phyloP scores from a whole-genome alignment of 78 protist species.

The Pigoraptor vietnamica region DNA sequence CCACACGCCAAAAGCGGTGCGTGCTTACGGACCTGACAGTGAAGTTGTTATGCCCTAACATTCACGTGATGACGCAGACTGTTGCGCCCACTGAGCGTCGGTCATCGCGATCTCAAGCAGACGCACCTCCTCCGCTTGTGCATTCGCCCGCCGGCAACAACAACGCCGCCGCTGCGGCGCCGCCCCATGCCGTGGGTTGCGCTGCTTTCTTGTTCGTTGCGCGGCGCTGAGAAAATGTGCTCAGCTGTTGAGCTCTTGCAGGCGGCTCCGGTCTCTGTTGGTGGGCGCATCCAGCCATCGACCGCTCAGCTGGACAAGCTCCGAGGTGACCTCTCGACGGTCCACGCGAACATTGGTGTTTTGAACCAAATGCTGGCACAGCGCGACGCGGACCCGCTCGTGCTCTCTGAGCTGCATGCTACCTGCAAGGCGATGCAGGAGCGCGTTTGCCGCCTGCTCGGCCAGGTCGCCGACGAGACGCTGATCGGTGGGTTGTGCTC shows the following conservation, averaged over 20 bases:
- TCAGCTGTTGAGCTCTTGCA: too few relatives aligned
- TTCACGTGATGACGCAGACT: background rate
- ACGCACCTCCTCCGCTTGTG: background rate
- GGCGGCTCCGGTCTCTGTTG: background rate
- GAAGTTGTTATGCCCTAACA: background rate
- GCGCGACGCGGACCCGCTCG: background rate
- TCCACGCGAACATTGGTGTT: conserved; percentile 1
- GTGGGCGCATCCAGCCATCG: background rate
- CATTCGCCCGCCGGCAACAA: too few relatives aligned
- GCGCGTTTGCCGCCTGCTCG: background rate
- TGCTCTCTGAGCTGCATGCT: background rate
- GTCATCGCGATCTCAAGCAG: background rate
- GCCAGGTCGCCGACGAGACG: background rate
- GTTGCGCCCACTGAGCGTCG: background rate
- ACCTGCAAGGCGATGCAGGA: background rate
- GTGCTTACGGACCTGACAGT: background rate
- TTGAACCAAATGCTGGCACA: background rate
- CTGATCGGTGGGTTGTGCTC: background rate
- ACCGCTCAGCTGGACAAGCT: background rate
- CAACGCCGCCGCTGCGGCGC: too few relatives aligned
- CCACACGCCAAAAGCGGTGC: background rate
- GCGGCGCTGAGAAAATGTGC: too few relatives aligned
- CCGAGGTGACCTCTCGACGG: background rate
- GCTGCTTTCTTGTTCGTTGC: too few relatives aligned
- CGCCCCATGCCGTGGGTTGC: too few relatives aligned